Percentiles rank a stretch among this genome's conserved stretches.
These are phyloP conservation scores for Saccharum hybrid DNA, from an alignment of 202 grass and related monocot species.

Conservation along the genomic window DNA sequence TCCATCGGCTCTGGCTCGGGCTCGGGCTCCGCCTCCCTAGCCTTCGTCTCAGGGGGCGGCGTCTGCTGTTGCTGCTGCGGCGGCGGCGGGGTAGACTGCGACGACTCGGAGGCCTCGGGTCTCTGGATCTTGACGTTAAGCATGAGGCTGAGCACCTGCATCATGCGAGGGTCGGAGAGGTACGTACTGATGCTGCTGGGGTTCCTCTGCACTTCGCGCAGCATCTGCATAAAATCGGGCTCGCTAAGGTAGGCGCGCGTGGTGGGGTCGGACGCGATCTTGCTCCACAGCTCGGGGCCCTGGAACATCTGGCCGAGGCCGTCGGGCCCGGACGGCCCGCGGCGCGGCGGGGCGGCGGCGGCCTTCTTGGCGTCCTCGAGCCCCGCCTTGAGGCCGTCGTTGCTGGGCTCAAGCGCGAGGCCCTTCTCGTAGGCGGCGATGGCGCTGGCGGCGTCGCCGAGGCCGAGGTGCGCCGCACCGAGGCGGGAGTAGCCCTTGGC, in stretches of 20 bases:
- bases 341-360: slow-evolving; percentile 46
- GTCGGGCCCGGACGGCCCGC: slow-evolving; percentile 51
- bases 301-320: slow-evolving; percentile 86
- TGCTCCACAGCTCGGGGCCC: slow-evolving; percentile 90
- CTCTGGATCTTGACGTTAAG: slow-evolving; percentile 93
- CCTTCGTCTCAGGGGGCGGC: slow-evolving; percentile 46
- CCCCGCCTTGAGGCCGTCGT: slow-evolving; percentile 72
- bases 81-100: slow-evolving; percentile 43
- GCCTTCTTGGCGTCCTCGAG: not conserved
- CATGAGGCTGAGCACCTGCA: slow-evolving; percentile 93
- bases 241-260: slow-evolving; percentile 84
- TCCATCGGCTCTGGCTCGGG: slow-evolving; percentile 81
- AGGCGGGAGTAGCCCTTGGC: slow-evolving; percentile 96
- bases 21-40: slow-evolving; percentile 51
- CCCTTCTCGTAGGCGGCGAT: slow-evolving; percentile 82
- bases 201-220: slow-evolving; percentile 88
- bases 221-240: slow-evolving; percentile 90
- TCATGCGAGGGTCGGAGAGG: slow-evolving; percentile 86
- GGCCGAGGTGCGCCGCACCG: slow-evolving; percentile 85
- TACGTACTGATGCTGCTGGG: slow-evolving; percentile 76
- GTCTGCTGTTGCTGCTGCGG: slow-evolving; percentile 28
- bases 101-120: slow-evolving; percentile 44
- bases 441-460: slow-evolving; percentile 62
- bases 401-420: slow-evolving; percentile 75
- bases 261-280: slow-evolving; percentile 77